phyloP scores from a whole-genome alignment of 148 eudicot species.

The Simmondsia chinensis region DNA sequence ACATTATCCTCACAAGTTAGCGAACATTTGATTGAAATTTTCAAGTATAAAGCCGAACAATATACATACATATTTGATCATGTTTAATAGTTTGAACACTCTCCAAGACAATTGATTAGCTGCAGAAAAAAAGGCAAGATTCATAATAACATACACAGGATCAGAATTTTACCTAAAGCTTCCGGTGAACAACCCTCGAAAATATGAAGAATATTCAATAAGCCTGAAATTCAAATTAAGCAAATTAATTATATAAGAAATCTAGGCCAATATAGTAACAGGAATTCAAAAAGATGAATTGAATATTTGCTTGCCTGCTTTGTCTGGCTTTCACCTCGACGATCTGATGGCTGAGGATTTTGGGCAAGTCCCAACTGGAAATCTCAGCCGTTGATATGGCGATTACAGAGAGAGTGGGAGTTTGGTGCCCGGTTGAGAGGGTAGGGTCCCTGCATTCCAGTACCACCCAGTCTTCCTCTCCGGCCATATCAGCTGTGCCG shows the following conservation, averaged over 20 bases:
- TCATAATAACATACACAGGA: too few species aligned
- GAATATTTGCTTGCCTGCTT: constrained; percentile 23
- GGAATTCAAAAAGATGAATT: neutral
- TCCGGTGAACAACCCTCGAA: constrained; percentile 57
- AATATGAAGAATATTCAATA: constrained; percentile 52
- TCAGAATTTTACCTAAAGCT: constrained; percentile 69
- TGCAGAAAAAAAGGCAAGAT: too few species aligned
- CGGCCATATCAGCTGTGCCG: too few species aligned
- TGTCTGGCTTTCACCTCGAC: constrained; percentile 38
- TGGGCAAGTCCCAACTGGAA: constrained; percentile 40
- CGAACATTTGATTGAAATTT: too few species aligned
- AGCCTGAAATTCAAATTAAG: constrained; percentile 37
- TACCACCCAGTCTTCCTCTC: constrained; percentile 12
- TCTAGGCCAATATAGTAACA: too few species aligned
- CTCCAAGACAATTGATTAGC: too few species aligned
- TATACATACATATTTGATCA: too few species aligned
- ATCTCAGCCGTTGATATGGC: constrained; percentile 43
- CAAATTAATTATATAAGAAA: neutral
- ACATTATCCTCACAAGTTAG: too few species aligned
- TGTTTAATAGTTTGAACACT: too few species aligned
- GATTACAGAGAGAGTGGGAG: constrained; percentile 7
- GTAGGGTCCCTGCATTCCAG: constrained; percentile 21
- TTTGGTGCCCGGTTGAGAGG: neutral
- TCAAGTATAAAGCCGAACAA: too few species aligned
- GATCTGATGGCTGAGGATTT: constrained; percentile 31